These are phyloP conservation scores for Ogataea hybrid DNA, from an alignment of 1,139 yeast species.

Conservation along the genomic window DNA sequence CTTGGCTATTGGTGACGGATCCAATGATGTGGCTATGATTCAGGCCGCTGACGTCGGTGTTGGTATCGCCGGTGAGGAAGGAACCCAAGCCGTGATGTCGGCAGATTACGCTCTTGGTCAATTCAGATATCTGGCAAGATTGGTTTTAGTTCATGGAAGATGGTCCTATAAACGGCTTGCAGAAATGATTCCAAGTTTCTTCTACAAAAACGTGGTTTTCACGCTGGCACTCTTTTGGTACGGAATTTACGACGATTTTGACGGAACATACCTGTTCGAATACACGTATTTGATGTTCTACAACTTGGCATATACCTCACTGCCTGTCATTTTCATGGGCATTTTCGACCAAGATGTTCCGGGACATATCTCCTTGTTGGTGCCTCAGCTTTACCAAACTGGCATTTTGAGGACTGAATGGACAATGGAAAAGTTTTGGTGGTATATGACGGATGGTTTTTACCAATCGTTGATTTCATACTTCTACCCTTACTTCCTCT, in stretches of 20 bases:
- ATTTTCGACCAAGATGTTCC: conserved; percentile 91
- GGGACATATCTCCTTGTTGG: conserved; percentile 74
- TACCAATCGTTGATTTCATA: conserved; percentile 85
- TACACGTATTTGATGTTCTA: conserved; percentile 90
- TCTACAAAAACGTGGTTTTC: conserved; percentile 88
- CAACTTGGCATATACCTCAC: conserved; percentile 90
- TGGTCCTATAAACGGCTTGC: conserved; percentile 92
- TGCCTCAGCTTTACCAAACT: conserved; percentile 85
- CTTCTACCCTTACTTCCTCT: conserved; percentile 81
- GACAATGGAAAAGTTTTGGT: conserved; percentile 75
- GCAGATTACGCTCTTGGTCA: conserved; percentile 97
- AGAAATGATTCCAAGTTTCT: conserved; percentile 93
- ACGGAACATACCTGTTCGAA: conserved; percentile 89
- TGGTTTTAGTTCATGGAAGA: conserved; percentile 88
- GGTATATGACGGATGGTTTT: conserved; percentile 79
- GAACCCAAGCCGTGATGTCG: conserved; percentile 98
- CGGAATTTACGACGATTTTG: conserved; percentile 81
- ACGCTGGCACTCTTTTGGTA: conserved; percentile 91
- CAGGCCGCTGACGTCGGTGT: conserved; percentile 98
- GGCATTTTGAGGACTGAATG: conserved; percentile 86
- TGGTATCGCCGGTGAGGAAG: conserved; percentile 98
- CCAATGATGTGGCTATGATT: conserved; percentile 98
- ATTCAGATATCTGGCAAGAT: conserved; percentile 76
- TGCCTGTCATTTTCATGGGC: conserved; percentile 90
- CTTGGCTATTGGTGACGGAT: conserved; percentile 95